Evolutionary conservation across 768 basidiomycete genomes (phyloP), one percentile per base, ranked within the genome.

Genomic region (Hypholoma fasciculare): DNA sequence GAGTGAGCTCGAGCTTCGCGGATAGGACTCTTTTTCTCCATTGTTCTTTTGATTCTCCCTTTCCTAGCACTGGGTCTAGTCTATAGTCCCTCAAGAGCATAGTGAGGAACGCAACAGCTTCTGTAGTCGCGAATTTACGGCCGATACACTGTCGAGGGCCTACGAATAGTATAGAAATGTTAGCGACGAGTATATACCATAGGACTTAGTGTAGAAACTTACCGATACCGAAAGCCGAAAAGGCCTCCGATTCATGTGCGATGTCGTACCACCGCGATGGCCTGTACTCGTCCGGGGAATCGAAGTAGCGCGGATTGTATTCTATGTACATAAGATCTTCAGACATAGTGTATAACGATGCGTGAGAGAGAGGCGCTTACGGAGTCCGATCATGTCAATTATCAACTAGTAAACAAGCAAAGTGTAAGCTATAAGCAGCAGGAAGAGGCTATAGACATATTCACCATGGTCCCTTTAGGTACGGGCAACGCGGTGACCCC

Each of bases 111-210:
- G 75, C 77, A 16, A 86, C 76, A 3, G 76, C 73, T 63, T 87
- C 83, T 0, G 73, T 76, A 1, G 76, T 73, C 2, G 85, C 82
- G 60, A 87, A 87, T 60, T 77, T 82, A 30, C 81, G 71, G 5
- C 85, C 85, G 13, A 85, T 69, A 59, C 85, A 87, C 4, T 74
- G 73, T 14, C 83, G 77, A 34, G 82, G 82, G 47, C 81, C 81
- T 77, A 60, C 40, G 20, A 5, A 44, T 34, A 51, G 17, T 42
- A 42, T 5, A 34, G 9, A 34, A 1, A 9, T 12, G 11, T 42
- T 42, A 42, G 17, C 5, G 5, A 6, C 13, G 17, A 42, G 3
- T 42, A 42, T 12, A 14, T 7, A 42, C 7, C 11, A 3, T 34
- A 34, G 6, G 2, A 34, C 2, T 34, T 42, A 5, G 1, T 3